Conservation (phyloP, 129 eudicot genomes). For the Deinandra increscens region DNA sequence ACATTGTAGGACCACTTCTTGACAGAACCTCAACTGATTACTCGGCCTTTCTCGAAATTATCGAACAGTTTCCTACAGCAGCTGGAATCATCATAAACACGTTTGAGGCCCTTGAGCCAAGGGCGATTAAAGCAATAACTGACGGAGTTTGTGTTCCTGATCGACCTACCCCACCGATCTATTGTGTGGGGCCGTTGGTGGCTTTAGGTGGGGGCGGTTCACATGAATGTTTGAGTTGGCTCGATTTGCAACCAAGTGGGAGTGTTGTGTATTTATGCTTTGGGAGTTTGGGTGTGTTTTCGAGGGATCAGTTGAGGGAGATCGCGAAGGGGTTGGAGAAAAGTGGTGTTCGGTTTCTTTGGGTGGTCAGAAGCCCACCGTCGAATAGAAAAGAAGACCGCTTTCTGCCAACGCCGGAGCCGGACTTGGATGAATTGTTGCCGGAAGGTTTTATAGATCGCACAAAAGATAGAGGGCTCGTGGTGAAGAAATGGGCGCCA, state of each 20-base stretch:
- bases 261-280: conserved; percentile 48
- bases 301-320: conserved; percentile 35
- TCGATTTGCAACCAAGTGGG: conserved; percentile 37
- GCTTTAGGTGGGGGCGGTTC: conserved; percentile 10
- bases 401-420: conserved; percentile 37
- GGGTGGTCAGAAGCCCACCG: conserved; percentile 45
- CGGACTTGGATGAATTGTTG: conserved; percentile 42
- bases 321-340: conserved; percentile 39
- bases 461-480: conserved; percentile 38
- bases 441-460: conserved; percentile 36
- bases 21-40: conserved; percentile 30
- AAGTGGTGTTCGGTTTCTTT: conserved; percentile 41
- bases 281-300: conserved; percentile 44
- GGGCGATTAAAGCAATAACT: conserved; percentile 42
- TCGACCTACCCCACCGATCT: conserved; percentile 51
- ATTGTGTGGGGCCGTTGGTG: conserved; percentile 54
- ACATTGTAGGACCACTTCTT: conserved; percentile 19
- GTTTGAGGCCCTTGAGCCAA: conserved; percentile 48
- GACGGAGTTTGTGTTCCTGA: conserved; percentile 46
- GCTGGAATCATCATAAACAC: conserved; percentile 51
- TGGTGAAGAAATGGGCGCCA: conserved; percentile 53
- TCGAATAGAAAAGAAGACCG: conserved; percentile 29
- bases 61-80: conserved; percentile 30
- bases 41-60: conserved; percentile 25
- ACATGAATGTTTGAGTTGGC: conserved; percentile 39